A percentile compares a stretch with the other conserved stretches of the same genome.
phyloP scores from a whole-genome alignment of 139 green algal genomes.

The Eudorina sp. region DNA sequence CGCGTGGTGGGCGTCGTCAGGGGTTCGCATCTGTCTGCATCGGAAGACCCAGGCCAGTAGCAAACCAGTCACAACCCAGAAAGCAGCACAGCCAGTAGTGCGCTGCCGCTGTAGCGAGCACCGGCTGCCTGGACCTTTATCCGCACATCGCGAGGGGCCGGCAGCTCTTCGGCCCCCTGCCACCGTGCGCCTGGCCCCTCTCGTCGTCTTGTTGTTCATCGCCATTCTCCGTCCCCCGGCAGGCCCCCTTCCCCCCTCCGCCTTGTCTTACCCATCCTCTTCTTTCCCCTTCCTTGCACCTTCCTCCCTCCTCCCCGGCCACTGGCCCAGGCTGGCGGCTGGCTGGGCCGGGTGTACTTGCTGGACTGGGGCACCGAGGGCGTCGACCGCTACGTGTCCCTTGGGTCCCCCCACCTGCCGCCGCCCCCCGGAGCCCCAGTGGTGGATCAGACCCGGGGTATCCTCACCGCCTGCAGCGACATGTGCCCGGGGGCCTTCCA shows the following conservation, averaged over 20 bases:
- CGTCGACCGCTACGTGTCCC: slow-evolving; percentile 82
- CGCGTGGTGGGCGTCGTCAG: too few relatives aligned
- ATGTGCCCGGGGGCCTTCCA: slow-evolving; percentile 77
- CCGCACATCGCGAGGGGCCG: too few relatives aligned
- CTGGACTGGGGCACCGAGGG: slow-evolving; percentile 74
- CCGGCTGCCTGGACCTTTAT: too few relatives aligned
- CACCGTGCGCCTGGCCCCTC: too few relatives aligned
- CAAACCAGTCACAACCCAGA: too few relatives aligned
- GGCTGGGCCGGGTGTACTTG: slow-evolving; percentile 91
- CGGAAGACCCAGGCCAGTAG: too few relatives aligned
- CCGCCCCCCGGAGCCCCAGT: slow-evolving; percentile 64
- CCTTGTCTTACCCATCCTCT: not conserved
- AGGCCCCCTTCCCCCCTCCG: not conserved
- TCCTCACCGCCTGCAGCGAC: slow-evolving; percentile 84
- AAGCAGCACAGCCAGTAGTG: too few relatives aligned
- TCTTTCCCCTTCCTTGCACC: not conserved
- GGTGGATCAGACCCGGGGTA: slow-evolving; percentile 94
- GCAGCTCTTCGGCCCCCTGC: too few relatives aligned
- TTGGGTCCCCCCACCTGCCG: slow-evolving; percentile 81
- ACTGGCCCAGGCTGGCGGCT: slow-evolving; percentile 80
- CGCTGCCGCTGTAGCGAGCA: too few relatives aligned
- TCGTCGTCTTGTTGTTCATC: too few relatives aligned
- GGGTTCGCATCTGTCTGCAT: too few relatives aligned
- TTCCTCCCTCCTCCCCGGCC: not conserved
- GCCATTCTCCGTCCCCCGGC: too few relatives aligned